phyloP scores from a whole-genome alignment of 345 rosid genomes.

The Schrenkiella parvula region DNA sequence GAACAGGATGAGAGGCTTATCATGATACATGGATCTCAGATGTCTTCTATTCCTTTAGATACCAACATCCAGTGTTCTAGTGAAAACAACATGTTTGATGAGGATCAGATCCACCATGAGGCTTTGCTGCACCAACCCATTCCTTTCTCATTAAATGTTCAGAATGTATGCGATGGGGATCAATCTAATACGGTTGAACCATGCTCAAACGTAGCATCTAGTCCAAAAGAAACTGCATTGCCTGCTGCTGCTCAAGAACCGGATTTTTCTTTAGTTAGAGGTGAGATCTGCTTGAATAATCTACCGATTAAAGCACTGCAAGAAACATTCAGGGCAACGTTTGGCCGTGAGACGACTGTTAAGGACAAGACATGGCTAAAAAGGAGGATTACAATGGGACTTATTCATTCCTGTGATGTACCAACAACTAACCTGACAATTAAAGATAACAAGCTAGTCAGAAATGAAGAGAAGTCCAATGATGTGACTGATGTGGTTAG shows the following conservation, averaged over 20 bases:
- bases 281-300: conserved; percentile 75
- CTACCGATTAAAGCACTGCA: conserved; percentile 90
- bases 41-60: conserved; percentile 45
- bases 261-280: conserved; percentile 65
- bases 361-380: conserved; percentile 97
- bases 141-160: conserved; percentile 26
- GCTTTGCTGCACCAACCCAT: conserved; percentile 48
- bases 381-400: conserved; percentile 93
- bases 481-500: conserved; percentile 28
- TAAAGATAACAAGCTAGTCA: conserved; percentile 59
- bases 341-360: conserved; percentile 95
- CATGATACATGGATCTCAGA: conserved; percentile 36
- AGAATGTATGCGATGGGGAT: conserved; percentile 31
- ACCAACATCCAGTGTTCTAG: conserved; percentile 39
- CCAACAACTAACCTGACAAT: conserved; percentile 51
- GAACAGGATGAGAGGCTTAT: conserved; percentile 13
- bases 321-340: conserved; percentile 84
- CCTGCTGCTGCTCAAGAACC: conserved; percentile 36
- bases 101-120: conserved; percentile 49
- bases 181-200: conserved; percentile 38
- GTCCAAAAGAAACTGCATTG: conserved; percentile 39
- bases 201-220: conserved; percentile 41
- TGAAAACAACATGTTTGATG: conserved; percentile 35
- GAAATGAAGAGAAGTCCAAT: conserved; percentile 35
- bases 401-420: conserved; percentile 75